Percentiles rank a stretch among this genome's conserved stretches.
phyloP scores from a whole-genome alignment of 192 early-diverging fungal species.

The Coemansia sp. region DNA sequence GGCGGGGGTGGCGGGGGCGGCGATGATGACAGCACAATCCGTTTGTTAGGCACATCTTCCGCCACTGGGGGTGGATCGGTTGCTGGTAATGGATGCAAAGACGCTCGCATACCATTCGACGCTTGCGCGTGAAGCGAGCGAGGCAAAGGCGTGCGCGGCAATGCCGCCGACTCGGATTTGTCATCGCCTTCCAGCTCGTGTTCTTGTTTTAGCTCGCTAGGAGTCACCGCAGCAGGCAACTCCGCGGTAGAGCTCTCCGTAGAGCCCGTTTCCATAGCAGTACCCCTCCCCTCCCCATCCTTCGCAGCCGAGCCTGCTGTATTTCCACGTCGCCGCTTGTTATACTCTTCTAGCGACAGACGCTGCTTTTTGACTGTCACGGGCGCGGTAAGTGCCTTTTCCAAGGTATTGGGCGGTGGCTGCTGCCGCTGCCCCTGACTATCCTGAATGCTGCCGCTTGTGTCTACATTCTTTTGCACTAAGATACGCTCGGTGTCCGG shows the following conservation, averaged over 20 bases:
- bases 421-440: neutral
- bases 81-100: neutral
- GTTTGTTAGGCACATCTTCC: neutral
- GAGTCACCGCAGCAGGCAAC: neutral
- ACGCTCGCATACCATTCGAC: neutral
- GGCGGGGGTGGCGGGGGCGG: slow-evolving; percentile 7
- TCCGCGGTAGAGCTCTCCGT: neutral
- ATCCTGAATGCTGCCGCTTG: slow-evolving; percentile 1
- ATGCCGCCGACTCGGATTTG: neutral
- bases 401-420: neutral
- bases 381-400: neutral
- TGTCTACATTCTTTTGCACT: slow-evolving; percentile 4
- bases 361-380: slow-evolving; percentile 45
- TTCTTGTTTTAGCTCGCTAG: neutral
- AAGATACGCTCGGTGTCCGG: neutral
- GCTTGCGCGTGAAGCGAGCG: neutral
- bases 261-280: neutral
- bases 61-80: neutral
- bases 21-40: slow-evolving; percentile 17
- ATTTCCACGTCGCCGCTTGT: slow-evolving; percentile 43
- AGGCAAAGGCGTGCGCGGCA: neutral
- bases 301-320: slow-evolving; percentile 1
- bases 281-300: slow-evolving; percentile 13
- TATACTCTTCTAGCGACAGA: slow-evolving; percentile 50
- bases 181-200: neutral